Base-by-base conservation (phyloP, 2,329 filamentous ascomycete genomes). In the Fusarium devonianum region DNA sequence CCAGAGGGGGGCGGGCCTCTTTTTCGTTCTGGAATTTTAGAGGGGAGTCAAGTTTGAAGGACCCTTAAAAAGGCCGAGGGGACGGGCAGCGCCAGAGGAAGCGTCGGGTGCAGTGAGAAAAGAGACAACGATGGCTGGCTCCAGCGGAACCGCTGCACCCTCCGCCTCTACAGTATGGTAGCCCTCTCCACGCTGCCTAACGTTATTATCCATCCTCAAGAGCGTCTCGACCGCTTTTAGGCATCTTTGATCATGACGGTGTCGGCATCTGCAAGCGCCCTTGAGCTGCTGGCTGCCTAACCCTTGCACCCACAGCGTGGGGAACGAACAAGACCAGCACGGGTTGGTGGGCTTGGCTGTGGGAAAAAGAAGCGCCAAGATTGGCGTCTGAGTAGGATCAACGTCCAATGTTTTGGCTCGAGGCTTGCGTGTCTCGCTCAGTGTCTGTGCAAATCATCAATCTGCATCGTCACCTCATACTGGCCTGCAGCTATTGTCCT, bases 51-150 rank as follows among this genome's bases (percentile, higher is more conserved):
- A 33, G n/a, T n/a, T n/a, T n/a, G n/a, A n/a, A 17, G 26, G 49
- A 55, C 39, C 43, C 49, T 51, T 23, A 51, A 54, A 49, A 38
- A 44, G 41, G 22, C 44, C 34, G 34, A 46, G 38, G 21, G 17
- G n/a, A 28, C 32, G 47, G 13, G 28, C 36, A 12, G 21, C 35
- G 17, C 32, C 39, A 28, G 42, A 23, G 23, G 14, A 32, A 32
- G 12, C 23, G 9, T 4, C 23, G 23, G 9, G 23, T 25, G 12
- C 23, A 8, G 23, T 25, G 12, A 11, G 7, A 9, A n/a, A n/a
- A 30, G 13, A 30, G 28, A 12, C n/a, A n/a, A 7, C n/a, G 5
- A 28, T 8, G n/a, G 11, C 26, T 29, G 26, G 9, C 8, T 4
- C 28, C 5, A 30, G 28, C 41, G 35, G 34, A 21, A 57, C 38